Evolutionary conservation across 805 yeast species (phyloP), one percentile per base, ranked within the genome.

Genomic region (Metschnikowia anglica): DNA sequence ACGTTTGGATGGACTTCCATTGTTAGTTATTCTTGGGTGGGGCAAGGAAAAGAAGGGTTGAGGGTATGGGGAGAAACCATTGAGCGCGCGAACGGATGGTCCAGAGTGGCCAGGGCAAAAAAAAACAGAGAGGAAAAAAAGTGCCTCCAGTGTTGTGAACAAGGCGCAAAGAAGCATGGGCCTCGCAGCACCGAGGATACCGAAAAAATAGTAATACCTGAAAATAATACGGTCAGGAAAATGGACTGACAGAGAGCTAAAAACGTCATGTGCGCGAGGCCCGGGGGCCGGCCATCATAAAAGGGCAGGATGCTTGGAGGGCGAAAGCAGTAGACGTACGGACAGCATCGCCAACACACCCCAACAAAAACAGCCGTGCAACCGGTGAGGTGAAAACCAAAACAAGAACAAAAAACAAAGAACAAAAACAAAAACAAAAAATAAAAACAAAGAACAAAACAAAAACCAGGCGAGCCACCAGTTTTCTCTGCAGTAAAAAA

Each of bases 1-100:
- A 74, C 71, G 51, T 73, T 76, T 47, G 96, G 96, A 40, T 78
- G 68, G 52, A 88, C 82, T 63, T 82, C 85, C 81, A 88, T 82
- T 54, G 47, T 70, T 11, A 21, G 12, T 26, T 24, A 4, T 15
- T 11, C 10, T 28, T 11, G 32, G 34, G 5, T 17, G 19, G 31
- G 35, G 34, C 29, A 31, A 39, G 31, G 32, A 31, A 41, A 30
- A 41, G 41, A 35, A 24, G 9, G 40, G 31, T 28, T 28, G 31
- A 26, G 39, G 21, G 15, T 27, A 24, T 21, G 35, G 34, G 32
- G 36, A n/a, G 31, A 24, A 39, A 12, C 21, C 32, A 23, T 28
- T 20, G 39, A 26, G 32, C 19, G 33, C 39, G 15, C 39, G 37
- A 18, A 21, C 37, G 18, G 41, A 33, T 24, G 39, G 21, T 16